Evolutionary conservation across 441 rosid genomes (phyloP).

Genomic region (Jatropha multifida): DNA sequence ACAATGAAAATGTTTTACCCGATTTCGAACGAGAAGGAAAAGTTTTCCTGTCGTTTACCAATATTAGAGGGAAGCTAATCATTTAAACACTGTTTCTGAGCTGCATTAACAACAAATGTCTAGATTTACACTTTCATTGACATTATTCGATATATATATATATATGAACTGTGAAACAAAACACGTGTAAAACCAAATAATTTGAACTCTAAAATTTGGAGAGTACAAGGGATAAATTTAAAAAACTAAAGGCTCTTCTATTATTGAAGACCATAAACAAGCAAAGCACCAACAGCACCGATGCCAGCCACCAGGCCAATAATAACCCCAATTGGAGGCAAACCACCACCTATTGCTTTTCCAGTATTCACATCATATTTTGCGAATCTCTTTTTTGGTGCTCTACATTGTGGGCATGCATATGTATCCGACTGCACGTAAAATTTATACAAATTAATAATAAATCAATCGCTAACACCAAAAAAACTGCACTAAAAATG

Average conservation of each 20-base stretch:
- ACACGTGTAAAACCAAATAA: neutral
- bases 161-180: neutral
- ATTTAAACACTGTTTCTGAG: too few relatives aligned
- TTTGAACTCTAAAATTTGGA: neutral
- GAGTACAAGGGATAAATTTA: neutral
- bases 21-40: too few relatives aligned
- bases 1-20: too few relatives aligned
- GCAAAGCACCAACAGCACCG: conserved; percentile 83
- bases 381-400: conserved; percentile 91
- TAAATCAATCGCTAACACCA: too few relatives aligned
- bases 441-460: too few relatives aligned
- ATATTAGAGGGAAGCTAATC: too few relatives aligned
- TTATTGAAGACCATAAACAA: conserved; percentile 86
- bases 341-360: conserved; percentile 81
- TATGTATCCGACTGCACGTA: conserved; percentile 67
- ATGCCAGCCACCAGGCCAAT: conserved; percentile 75
- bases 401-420: conserved; percentile 85
- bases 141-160: too few relatives aligned
- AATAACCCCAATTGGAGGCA: conserved; percentile 85
- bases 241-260: conserved; percentile 7
- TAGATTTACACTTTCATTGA: neutral
- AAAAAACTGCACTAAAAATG: neutral
- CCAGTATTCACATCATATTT: conserved; percentile 81
- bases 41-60: too few relatives aligned
- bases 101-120: neutral